Evolutionary conservation across 352 stramenopile genomes (phyloP), one percentile per base, ranked within the genome.

Genomic region (Stramenopiles sp.): DNA sequence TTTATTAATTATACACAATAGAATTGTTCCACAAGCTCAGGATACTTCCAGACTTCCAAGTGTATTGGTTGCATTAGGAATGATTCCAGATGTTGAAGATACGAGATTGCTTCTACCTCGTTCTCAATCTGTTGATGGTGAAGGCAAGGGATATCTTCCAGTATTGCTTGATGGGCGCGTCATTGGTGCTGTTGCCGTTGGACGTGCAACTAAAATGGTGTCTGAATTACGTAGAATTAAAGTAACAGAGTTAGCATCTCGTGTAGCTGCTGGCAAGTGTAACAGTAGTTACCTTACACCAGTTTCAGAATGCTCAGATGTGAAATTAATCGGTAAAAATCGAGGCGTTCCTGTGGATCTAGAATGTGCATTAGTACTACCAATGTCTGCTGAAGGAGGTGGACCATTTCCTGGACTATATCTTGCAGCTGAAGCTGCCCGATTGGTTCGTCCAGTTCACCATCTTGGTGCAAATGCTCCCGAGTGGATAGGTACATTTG

Each of bases 401-500:
- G 81, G 79, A 18, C 72, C 78, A n/a, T 97, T 87, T 54, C 78
- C 86, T 18, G 83, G 83, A 15, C 48, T 99, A 2, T 97, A 68
- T 54, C 54, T 99, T n/a, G 92, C 85, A 23, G 78, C 74, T n/a
- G 69, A 80, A 46, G 65, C 72, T 5, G 79, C 74, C 8, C 64
- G 85, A 38, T 72, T 95, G 52, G 68, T 90, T 6, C 70, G 75
- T 15, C 71, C 70, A 0, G 71, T 89, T n/a, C 59, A 66, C 44
- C 68, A 90, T 45, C 59, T 86, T 37, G 55, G 68, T 32, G 86
- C 61, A 7, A 58, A 81, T 19, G 68, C 65, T 36, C 64, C 80
- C 8, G 86, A 98, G 55, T 80, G 74, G 44, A 93, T 98, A 54
- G 81, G 83, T 1, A 73, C 81, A 0, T 87, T 96, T 73, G 84